phyloP scores from a whole-genome alignment of 495 filamentous ascomycete species.

The Zalerion maritima region DNA sequence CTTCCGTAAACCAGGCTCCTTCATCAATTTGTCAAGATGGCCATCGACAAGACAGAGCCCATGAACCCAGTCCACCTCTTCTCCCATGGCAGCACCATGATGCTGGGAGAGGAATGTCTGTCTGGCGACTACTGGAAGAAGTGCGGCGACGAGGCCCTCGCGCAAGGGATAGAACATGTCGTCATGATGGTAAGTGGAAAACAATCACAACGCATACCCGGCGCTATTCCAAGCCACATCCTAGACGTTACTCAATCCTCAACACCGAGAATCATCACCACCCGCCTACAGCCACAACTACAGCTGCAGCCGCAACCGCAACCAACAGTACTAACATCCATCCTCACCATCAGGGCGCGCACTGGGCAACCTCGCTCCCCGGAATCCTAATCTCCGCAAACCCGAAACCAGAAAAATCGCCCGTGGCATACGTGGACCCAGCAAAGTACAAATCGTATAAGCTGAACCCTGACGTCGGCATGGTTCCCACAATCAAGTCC shows the following conservation, averaged over 20 bases:
- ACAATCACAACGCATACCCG: too few species aligned
- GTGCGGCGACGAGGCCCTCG: constrained; percentile 44
- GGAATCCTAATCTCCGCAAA: constrained; percentile 41
- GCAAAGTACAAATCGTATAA: constrained; percentile 42
- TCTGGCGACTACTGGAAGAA: constrained; percentile 47
- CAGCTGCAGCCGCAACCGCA: not conserved
- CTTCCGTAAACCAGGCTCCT: too few species aligned
- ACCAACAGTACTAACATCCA: constrained; percentile 1
- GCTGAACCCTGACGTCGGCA: constrained; percentile 38
- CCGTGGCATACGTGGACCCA: constrained; percentile 44
- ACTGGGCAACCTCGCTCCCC: constrained; percentile 38
- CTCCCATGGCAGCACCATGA: constrained; percentile 55
- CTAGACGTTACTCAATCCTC: too few species aligned
- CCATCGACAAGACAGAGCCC: constrained; percentile 2
- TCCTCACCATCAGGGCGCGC: constrained; percentile 32
- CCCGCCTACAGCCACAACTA: not conserved
- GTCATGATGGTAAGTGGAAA: constrained; percentile 47
- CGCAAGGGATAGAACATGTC: constrained; percentile 39
- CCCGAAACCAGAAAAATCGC: constrained; percentile 37
- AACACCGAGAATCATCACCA: not conserved
- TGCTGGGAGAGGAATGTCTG: constrained; percentile 44
- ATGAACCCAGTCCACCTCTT: constrained; percentile 47
- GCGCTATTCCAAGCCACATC: not conserved
- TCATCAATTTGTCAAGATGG: too few species aligned
- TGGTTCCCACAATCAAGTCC: constrained; percentile 26